Base-by-base conservation (phyloP, 2,329 filamentous ascomycete genomes). In the Diaporthe sp. region DNA sequence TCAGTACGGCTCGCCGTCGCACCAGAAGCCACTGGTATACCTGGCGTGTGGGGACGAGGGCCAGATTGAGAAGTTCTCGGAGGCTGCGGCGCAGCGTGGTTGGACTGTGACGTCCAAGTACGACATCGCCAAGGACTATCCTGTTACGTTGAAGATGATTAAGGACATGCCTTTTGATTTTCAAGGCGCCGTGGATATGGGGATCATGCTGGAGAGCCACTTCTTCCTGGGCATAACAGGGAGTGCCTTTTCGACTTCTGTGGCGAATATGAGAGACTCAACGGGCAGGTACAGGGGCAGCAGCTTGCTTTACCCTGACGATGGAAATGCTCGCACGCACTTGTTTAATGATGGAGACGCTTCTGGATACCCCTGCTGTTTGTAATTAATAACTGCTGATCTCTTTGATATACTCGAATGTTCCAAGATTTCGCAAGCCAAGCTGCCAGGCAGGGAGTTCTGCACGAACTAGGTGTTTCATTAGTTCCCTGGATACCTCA, bases 61-160 rank as follows among this genome's bases (percentile, higher is more conserved):
- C 7, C 81, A 82, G 75, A 78, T 83, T 22, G 58, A 79, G 32
- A 79, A 77, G 32, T 83, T 83, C 70, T 76, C 76, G 0, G 73
- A 70, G 7, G 82, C 81, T 0, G 82, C 79, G 1, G 77, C 75
- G 15, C 76, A 68, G 35, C 78, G 81, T 44, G 82, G 82, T 8
- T 83, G 82, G 82, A 77, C 79, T 3, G 81, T 82, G 4, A 82
- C 79, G 8, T 79, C 83, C 73, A 83, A 83, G 71, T 83, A 80
- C 78, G 75, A 71, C 7, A 73, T 83, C 4, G 79, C 78, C 2
- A 53, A 68, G 15, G 65, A 73, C 12, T 78, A 80, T 65, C 39
- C 70, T 10, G 65, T 76, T 0, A 78, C 79, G 0, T 44, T 78
- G 6, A 66, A 72, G 55, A 73, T 69, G 65, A 78, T 81, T 19